Conservation (phyloP, 192 early-diverging fungal genomes). For the Lunasporangiospora selenospora region DNA sequence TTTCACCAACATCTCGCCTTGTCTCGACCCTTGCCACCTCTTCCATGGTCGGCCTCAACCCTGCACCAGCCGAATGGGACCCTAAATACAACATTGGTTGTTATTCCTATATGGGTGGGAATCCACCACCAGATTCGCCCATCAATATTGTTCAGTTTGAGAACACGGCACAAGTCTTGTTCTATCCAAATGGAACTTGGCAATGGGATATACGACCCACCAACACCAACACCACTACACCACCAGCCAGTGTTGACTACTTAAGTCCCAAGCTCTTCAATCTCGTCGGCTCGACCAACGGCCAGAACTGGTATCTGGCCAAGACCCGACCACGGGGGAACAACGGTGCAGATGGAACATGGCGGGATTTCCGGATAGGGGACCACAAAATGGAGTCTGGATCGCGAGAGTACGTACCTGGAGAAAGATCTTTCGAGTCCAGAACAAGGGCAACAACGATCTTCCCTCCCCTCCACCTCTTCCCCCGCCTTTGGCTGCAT, state of each 20-base stretch:
- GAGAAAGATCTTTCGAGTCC: conserved; percentile 1
- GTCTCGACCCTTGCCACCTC: conserved; percentile 15
- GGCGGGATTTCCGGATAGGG: conserved; percentile 24
- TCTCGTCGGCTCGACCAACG: conserved; percentile 24
- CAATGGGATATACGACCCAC: too few species aligned
- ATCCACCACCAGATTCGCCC: not conserved
- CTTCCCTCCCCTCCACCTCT: not conserved
- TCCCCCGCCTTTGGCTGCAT: too few species aligned
- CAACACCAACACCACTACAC: too few species aligned
- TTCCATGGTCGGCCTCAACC: too few species aligned
- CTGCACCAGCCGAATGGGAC: conserved; percentile 5
- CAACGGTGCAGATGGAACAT: not conserved
- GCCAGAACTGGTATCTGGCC: conserved; percentile 35
- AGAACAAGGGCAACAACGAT: not conserved
- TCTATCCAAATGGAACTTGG: conserved; percentile 43
- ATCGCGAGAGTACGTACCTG: conserved; percentile 24
- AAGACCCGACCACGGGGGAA: not conserved
- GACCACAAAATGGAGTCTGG: not conserved
- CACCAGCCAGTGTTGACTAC: conserved; percentile 5
- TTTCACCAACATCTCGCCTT: conserved; percentile 10
- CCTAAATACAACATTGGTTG: conserved; percentile 22
- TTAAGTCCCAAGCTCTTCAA: conserved; percentile 17
- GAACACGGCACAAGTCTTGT: conserved; percentile 15
- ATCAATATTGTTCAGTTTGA: conserved; percentile 35
- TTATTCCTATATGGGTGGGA: conserved; percentile 15